A percentile compares a stretch with the other conserved stretches of the same genome.
Evolutionary conservation across 306 rosid species (phyloP).

Genomic region (Herpetospermum pedunculosum): DNA sequence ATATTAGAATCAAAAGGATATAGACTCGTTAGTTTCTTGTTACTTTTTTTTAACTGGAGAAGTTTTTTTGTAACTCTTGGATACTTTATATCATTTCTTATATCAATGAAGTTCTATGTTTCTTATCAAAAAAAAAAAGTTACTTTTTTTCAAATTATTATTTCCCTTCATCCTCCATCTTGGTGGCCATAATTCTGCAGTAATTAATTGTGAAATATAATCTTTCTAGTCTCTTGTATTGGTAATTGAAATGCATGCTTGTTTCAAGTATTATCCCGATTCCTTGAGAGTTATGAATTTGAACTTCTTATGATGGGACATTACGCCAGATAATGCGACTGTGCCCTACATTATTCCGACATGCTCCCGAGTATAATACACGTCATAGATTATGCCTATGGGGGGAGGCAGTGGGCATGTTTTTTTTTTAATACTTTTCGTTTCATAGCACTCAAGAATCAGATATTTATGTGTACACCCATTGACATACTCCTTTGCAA

Average conservation of each 20-base stretch:
- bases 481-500: conserved; percentile 23
- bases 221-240: neutral
- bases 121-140: too few relatives aligned
- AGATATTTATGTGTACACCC: neutral
- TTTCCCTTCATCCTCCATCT: neutral
- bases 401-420: neutral
- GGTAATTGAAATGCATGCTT: neutral
- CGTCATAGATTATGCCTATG: neutral
- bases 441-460: neutral
- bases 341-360: neutral
- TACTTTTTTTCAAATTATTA: neutral
- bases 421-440: too few relatives aligned
- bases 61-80: too few relatives aligned
- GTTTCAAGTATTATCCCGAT: neutral
- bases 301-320: neutral
- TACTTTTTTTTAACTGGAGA: neutral
- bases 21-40: neutral
- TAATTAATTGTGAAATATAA: neutral
- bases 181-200: too few relatives aligned
- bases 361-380: neutral
- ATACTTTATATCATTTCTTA: too few relatives aligned
- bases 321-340: neutral
- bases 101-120: too few relatives aligned
- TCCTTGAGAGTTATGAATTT: neutral
- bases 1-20: neutral